phyloP scores from a whole-genome alignment of 306 rosid species.

The Malus fusca region DNA sequence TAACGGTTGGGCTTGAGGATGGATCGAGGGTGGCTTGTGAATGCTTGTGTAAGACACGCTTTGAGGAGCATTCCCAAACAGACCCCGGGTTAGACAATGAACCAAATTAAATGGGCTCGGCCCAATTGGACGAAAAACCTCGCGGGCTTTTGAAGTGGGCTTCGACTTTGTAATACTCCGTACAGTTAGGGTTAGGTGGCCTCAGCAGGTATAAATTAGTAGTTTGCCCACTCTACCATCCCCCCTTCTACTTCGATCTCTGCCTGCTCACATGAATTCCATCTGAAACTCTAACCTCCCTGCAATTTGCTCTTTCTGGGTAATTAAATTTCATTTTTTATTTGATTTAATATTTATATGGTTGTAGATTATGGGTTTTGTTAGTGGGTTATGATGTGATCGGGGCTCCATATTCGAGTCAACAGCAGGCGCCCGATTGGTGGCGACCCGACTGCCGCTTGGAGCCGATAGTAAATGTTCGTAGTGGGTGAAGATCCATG shows the following conservation, averaged over 20 bases:
- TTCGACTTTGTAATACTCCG: background rate
- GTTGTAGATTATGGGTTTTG: background rate
- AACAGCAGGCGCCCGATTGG: slow-evolving; percentile 53
- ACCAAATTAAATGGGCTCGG: background rate
- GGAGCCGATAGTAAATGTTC: slow-evolving; percentile 40
- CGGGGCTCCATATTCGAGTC: slow-evolving; percentile 62
- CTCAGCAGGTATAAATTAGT: background rate
- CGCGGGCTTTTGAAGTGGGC: background rate
- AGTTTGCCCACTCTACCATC: accelerated
- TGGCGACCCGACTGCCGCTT: slow-evolving; percentile 76
- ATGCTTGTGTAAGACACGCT: too few relatives aligned
- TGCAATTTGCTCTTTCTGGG: background rate
- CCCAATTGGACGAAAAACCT: background rate
- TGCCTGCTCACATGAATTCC: background rate
- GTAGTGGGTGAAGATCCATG: slow-evolving; percentile 61
- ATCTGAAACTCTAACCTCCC: background rate
- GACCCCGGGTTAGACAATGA: background rate
- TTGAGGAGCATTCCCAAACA: too few relatives aligned
- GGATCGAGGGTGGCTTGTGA: too few relatives aligned
- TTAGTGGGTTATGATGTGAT: background rate
- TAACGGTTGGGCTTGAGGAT: background rate
- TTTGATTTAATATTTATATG: background rate
- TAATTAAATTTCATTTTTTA: background rate
- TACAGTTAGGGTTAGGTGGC: background rate
- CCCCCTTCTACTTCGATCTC: background rate